Percentiles rank a stretch among this genome's conserved stretches.
phyloP scores from a whole-genome alignment of 2,329 filamentous ascomycete genomes.

The Cercospora nicotianae region DNA sequence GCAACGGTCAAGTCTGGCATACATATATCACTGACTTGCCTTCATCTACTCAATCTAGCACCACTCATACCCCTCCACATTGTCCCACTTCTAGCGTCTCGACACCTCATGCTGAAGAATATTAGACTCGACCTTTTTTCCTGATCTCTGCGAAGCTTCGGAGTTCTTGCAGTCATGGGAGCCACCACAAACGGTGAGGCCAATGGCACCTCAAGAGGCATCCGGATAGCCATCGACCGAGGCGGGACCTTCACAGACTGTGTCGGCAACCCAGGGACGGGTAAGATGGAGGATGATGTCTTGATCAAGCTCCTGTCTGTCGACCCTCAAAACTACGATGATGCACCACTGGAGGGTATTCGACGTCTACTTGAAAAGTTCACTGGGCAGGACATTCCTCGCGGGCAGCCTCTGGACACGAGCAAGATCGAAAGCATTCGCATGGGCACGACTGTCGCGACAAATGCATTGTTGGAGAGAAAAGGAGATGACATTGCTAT shows the following conservation, averaged over 20 bases:
- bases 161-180: constrained; percentile 9
- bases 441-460: constrained; percentile 95
- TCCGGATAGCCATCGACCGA: constrained; percentile 74
- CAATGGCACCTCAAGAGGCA: constrained; percentile 49
- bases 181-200: constrained; percentile 15
- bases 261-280: constrained; percentile 74
- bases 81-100: background rate
- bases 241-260: constrained; percentile 94
- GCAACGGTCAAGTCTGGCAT: background rate
- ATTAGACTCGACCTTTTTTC: background rate
- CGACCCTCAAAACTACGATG: constrained; percentile 84
- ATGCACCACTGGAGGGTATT: constrained; percentile 89
- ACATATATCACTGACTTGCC: background rate
- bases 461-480: constrained; percentile 84
- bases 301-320: constrained; percentile 88
- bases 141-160: background rate
- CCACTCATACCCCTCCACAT: background rate
- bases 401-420: constrained; percentile 78
- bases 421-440: constrained; percentile 83
- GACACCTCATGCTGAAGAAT: background rate
- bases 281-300: constrained; percentile 68
- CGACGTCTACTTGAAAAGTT: constrained; percentile 80
- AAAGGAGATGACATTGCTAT: constrained; percentile 88
- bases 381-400: constrained; percentile 70
- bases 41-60: background rate